These are phyloP conservation scores for Malus orientalis DNA, from an alignment of 306 rosid species.

Conservation along the genomic window DNA sequence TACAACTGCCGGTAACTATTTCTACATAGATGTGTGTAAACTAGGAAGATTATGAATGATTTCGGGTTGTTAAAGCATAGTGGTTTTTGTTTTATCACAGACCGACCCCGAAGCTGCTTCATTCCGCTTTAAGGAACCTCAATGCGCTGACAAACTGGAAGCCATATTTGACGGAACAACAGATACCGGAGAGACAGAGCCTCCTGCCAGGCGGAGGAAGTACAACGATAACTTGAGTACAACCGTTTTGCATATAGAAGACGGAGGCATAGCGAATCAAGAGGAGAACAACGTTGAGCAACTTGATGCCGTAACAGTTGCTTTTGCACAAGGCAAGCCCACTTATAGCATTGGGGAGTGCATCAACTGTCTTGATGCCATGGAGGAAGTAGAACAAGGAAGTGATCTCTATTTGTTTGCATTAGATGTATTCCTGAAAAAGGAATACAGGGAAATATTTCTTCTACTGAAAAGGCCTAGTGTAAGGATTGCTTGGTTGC, in stretches of 20 bases:
- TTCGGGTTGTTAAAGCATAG: conserved; percentile 1
- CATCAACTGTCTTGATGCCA: conserved; percentile 56
- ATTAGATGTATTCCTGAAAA: conserved; percentile 59
- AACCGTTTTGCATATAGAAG: conserved; percentile 18
- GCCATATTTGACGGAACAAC: conserved; percentile 15
- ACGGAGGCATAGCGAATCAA: conserved; percentile 12
- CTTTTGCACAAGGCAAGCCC: conserved; percentile 21
- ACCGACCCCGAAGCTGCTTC: conserved; percentile 46
- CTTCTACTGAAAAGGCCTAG: conserved; percentile 55
- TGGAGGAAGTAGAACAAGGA: conserved; percentile 61
- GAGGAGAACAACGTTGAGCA: conserved; percentile 18
- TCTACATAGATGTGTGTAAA: conserved; percentile 1
- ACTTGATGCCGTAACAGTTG: conserved; percentile 8
- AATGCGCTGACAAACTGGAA: conserved; percentile 15
- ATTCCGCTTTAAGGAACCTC: conserved; percentile 40
- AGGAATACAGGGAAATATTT: conserved; percentile 67
- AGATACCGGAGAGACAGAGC: conserved; percentile 17
- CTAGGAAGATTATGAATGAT: background rate
- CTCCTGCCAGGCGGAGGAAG: conserved; percentile 15
- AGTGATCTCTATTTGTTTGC: conserved; percentile 71
- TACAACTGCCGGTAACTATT: background rate
- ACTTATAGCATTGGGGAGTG: conserved; percentile 63
- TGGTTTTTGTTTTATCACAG: conserved; percentile 29
- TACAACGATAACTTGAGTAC: background rate
- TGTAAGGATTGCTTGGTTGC: conserved; percentile 62